Evolutionary conservation across 208 protist species (phyloP), one percentile per base, ranked within the genome.

Genomic region (Trypanosoma boissoni): DNA sequence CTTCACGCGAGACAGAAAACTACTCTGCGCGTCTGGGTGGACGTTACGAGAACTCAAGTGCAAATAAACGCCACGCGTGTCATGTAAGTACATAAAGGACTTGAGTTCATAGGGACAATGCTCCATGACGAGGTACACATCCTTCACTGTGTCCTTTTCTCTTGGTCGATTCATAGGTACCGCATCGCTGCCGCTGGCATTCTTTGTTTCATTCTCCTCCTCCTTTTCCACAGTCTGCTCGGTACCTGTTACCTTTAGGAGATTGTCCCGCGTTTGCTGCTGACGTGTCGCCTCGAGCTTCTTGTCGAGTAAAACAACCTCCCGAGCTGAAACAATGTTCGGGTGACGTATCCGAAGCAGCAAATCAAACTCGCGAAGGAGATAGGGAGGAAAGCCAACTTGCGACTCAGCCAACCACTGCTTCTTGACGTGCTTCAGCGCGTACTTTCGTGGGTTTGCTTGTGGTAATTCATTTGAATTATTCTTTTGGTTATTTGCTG

Each of bases 121-220:
- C 24, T 92, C 78, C 88, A 95, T 95, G 1, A 92, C 83, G 2
- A 95, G 58, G 59, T 87, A 92, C 4, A 92, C 76, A 57, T 88
- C 81, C 26, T 76, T 72, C 41, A 69, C 53, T 20, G 61, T 67
- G 18, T 76, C 64, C 9, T 56, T 39, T 21, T 58, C 50, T n/a
- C 54, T 54, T 6, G 34, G 34, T 39, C 34, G 34, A n/a, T n/a
- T n/a, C n/a, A n/a, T n/a, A n/a, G n/a, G n/a, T 6, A 39, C 6
- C 12, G 34, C 34, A 39, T 20, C 26, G 32, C 26, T 24, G 50
- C 6, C 4, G 16, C 16, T 10, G 18, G 7, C 37, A 14, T 50
- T 24, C 23, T 50, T 6, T 50, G 23, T 31, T 14, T 14, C 9
- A 31, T 50, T 50, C 10, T 24, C 14, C 44, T 14, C 26, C 44